Base-by-base conservation (phyloP, 495 filamentous ascomycete genomes). In the Podospora comata region DNA sequence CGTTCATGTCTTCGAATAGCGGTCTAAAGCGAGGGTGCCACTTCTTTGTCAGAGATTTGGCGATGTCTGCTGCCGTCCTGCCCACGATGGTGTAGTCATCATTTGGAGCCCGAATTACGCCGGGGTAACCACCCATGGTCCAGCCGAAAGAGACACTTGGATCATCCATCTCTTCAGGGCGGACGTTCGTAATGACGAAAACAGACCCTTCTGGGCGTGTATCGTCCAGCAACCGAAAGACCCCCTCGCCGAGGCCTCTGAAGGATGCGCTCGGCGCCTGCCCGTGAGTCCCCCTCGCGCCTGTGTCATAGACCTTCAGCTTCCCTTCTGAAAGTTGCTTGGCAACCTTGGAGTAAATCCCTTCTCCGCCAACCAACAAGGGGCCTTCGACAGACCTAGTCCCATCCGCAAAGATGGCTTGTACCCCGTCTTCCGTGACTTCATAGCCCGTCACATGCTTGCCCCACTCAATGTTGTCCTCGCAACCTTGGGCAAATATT, bases 101-200 rank as follows among this genome's bases (percentile, higher is more conserved):
- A 67, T 85, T 85, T 0, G 84, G 84, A 0, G 79, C 69, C 3
- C 72, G 64, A 63, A 87, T 84, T 6, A 84, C 80, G 4, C 83
- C 84, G 6, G 85, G 83, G 62, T 78, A 72, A n/a, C 75, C 84
- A 3, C 74, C 79, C 82, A 87, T 79, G 0, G 84, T 87, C 84
- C 84, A 87, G 3, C 85, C 85, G 69, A 86, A 86, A 28, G 81
- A 1, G 15, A 85, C 64, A 26, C 76, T 73, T 0, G 84, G 83
- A 69, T 87, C 79, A 64, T 86, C 80, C 83, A 85, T 84, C 5
- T 86, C 84, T 5, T 75, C 78, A n/a, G 83, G 69, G 13, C 85
- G 78, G 3, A 87, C 80, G 60, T 87, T 87, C 7, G 85, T 87
- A 60, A 86, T 86, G 55, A 82, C 63, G 57, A 81, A 83, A n/a